Evolutionary conservation across 1,139 yeast species (phyloP), one percentile per base, ranked within the genome.

Genomic region (Diutina rugosa): DNA sequence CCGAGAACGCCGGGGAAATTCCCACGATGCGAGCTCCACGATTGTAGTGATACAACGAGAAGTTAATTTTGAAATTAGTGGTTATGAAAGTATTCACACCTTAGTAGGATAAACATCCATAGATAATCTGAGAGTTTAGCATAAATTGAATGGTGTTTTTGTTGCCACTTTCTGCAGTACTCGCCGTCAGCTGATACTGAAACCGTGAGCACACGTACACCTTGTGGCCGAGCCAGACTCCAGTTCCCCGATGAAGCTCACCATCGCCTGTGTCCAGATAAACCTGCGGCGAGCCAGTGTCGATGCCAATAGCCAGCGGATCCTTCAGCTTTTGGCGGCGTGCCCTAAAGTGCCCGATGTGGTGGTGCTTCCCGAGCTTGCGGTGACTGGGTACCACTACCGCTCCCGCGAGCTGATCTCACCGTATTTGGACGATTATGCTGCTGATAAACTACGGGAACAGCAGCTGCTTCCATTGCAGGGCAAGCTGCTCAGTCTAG

Each of bases 301-400:
- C 1, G 79, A 78, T 51, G 74, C 75, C 49, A 88, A 87, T 63
- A 72, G 79, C 8, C 65, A 69, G 7, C 73, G 78, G 54, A 83
- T 87, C 10, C 66, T 70, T 21, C 56, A 61, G n/a, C 66, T 82
- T 38, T 64, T 80, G 18, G 69, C 69, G 8, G 57, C 62, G 28
- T 62, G 67, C 51, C 51, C 54, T 10, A 49, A 49, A 16, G 56
- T 57, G 2, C 76, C 81, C 0, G 90, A 89, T 65, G 63, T 90
- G 30, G 68, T 90, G 6, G 79, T 91, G 1, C 74, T 91, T 16
- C 96, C 97, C 0, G 97, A 91, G 64, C 70, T 90, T 57, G 91
- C 96, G 0, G 71, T 91, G 29, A 87, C 96, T 0, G 97, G 97
- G 1, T 91, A 90, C 68, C 87, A 86, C 64, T 90, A 85, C 68